Evolutionary conservation across 2,329 filamentous ascomycete genomes (phyloP).

Genomic region (Colletotrichum scovillei): DNA sequence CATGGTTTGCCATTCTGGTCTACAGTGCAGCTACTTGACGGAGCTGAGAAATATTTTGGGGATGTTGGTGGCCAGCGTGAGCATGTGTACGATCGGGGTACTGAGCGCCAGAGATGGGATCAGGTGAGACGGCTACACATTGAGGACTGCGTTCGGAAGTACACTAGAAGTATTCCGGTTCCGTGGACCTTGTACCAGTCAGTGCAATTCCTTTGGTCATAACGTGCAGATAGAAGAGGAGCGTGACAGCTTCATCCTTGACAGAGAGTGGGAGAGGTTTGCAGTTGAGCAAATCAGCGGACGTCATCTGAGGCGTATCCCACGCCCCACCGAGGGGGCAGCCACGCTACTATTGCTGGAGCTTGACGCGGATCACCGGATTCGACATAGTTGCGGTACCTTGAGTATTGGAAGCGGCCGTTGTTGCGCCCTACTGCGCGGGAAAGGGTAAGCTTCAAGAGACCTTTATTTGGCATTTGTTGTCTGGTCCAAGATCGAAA

Average conservation of each 20-base stretch:
- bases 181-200: constrained; percentile 19
- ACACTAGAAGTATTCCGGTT: constrained; percentile 15
- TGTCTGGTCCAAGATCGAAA: neutral
- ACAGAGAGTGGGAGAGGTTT: constrained; percentile 35
- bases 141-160: constrained; percentile 9
- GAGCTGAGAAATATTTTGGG: constrained; percentile 19
- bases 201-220: constrained; percentile 35
- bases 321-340: constrained; percentile 29
- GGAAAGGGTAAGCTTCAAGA: constrained; percentile 6
- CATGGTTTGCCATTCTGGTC: constrained; percentile 17
- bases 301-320: constrained; percentile 32
- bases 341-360: constrained; percentile 31
- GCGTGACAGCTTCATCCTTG: constrained; percentile 36
- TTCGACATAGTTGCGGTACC: constrained; percentile 27
- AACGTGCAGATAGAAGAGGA: constrained; percentile 35
- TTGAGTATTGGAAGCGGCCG: constrained; percentile 33
- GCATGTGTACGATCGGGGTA: constrained; percentile 21
- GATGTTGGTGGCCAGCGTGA: neutral
- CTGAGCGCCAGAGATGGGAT: neutral
- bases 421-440: neutral
- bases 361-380: constrained; percentile 35
- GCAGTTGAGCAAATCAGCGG: constrained; percentile 34
- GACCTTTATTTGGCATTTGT: neutral
- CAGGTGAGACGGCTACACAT: neutral
- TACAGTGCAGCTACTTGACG: constrained; percentile 22